These are phyloP conservation scores for Neocatenulostroma microsporum DNA, from an alignment of 2,329 filamentous ascomycete species.

Conservation along the genomic window DNA sequence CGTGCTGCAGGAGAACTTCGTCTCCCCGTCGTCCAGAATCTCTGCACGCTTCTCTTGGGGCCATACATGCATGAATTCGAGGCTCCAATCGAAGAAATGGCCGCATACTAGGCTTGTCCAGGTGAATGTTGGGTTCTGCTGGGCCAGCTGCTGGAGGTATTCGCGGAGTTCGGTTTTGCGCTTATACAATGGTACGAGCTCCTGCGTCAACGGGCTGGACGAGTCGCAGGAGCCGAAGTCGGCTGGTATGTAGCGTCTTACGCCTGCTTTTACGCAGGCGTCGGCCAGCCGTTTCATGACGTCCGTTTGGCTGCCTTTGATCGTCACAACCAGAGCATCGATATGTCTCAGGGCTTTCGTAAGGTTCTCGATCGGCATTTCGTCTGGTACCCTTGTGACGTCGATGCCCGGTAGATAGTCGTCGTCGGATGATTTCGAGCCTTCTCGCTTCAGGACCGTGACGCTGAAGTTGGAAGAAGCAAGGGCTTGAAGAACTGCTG, in stretches of 20 bases:
- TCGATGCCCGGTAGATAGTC: slow-evolving; percentile 31
- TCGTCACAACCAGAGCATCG: slow-evolving; percentile 48
- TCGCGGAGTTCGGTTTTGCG: slow-evolving; percentile 45
- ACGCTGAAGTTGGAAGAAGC: slow-evolving; percentile 43
- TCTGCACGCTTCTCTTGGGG: slow-evolving; percentile 42
- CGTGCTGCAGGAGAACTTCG: slow-evolving; percentile 45
- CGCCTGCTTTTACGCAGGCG: slow-evolving; percentile 52
- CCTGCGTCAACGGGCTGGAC: slow-evolving; percentile 28
- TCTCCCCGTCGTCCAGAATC: slow-evolving; percentile 51
- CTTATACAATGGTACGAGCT: slow-evolving; percentile 45
- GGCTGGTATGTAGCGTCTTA: slow-evolving; percentile 54
- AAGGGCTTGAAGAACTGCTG: slow-evolving; percentile 35
- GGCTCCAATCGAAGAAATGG: slow-evolving; percentile 55
- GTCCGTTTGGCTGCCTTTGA: slow-evolving; percentile 35
- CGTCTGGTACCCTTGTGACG: slow-evolving; percentile 41
- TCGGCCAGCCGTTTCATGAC: slow-evolving; percentile 49
- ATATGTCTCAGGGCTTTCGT: slow-evolving; percentile 46
- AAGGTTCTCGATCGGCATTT: slow-evolving; percentile 42
- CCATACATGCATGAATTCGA: slow-evolving; percentile 50
- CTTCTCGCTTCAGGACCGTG: slow-evolving; percentile 47
- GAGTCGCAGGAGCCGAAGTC: slow-evolving; percentile 47
- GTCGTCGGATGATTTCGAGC: slow-evolving; percentile 38
- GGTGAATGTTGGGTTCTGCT: slow-evolving; percentile 35
- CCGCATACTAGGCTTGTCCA: slow-evolving; percentile 56
- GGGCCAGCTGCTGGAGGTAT: slow-evolving; percentile 43